A percentile compares a stretch with the other conserved stretches of the same genome.
phyloP scores from a whole-genome alignment of 2,329 filamentous ascomycete genomes.

The Metarhizium guizhouense region DNA sequence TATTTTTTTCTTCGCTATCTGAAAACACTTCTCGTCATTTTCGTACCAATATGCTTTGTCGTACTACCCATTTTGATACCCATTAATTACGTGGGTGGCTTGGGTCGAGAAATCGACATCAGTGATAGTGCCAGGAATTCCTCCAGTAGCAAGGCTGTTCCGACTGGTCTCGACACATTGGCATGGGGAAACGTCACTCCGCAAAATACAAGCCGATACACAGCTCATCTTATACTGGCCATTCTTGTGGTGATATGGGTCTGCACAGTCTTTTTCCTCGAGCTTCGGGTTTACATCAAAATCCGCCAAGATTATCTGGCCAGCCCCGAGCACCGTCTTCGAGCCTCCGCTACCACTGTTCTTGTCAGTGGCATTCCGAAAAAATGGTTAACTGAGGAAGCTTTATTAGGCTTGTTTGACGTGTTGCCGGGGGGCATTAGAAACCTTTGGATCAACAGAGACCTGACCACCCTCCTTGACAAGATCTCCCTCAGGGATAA shows the following conservation, averaged over 20 bases:
- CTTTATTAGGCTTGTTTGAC: constrained; percentile 77
- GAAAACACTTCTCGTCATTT: constrained; percentile 73
- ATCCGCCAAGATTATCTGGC: constrained; percentile 92
- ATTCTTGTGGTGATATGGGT: constrained; percentile 73
- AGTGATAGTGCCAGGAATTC: constrained; percentile 16
- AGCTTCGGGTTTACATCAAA: constrained; percentile 81
- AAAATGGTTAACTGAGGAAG: constrained; percentile 82
- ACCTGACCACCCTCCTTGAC: constrained; percentile 72
- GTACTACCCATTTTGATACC: constrained; percentile 82
- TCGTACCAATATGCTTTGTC: constrained; percentile 69
- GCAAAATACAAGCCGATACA: constrained; percentile 59
- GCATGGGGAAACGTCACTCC: constrained; percentile 80
- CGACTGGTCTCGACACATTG: constrained; percentile 66
- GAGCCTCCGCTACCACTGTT: constrained; percentile 91
- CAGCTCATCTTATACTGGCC: constrained; percentile 76
- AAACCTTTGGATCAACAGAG: constrained; percentile 94
- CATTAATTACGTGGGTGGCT: constrained; percentile 67
- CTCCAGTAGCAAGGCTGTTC: background rate
- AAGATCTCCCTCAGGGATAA: constrained; percentile 71
- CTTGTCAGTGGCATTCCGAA: constrained; percentile 82
- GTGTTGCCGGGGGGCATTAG: constrained; percentile 92
- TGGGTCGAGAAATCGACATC: constrained; percentile 43
- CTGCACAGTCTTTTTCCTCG: constrained; percentile 77
- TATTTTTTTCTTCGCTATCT: constrained; percentile 95
- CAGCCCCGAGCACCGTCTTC: constrained; percentile 84